Base-by-base conservation (phyloP, 2,329 filamentous ascomycete species). In the Chrysosporium queenslandicum region DNA sequence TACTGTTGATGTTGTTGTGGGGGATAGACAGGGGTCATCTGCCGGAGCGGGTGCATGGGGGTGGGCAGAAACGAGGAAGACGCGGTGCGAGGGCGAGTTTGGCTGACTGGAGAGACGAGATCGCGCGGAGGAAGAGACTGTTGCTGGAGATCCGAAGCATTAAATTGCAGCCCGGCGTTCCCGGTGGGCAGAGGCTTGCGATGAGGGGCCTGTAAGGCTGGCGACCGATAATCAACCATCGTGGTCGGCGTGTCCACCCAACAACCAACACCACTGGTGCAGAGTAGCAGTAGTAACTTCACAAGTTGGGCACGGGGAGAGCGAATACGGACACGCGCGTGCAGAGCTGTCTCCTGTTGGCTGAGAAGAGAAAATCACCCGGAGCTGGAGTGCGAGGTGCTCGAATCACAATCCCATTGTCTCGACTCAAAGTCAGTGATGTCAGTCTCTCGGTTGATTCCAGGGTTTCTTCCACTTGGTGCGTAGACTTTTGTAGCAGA, bases 161-260 rank as follows among this genome's bases (percentile, higher is more conserved):
- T 45, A 32, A 59, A 59, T 46, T 58, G 57, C 39, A 59, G 40
- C 23, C 57, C 57, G 40, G 56, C 54, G 53, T 59, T 58, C 25
- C 45, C 54, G 36, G 47, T 43, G 34, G 47, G 49, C 16, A 59
- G 34, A 34, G 54, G 54, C 36, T 59, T 59, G 32, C 57, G 57
- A 34, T 47, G 54, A 51, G 57, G 57, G 20, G 48, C 42, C 52
- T 58, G 54, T 16, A 56, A 47, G n/a, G 46, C 40, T 23, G 57
- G 57, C 16, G 56, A 56, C 20, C 56, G 56, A 30, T 59, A 59
- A 34, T 59, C 57, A 21, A 53, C 54, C 57, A 59, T 59, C 4
- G 21, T 39, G n/a, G 11, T n/a, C n/a, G n/a, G n/a, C n/a, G n/a
- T n/a, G n/a, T n/a, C n/a, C 2, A 25, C 20, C n/a, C 20, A 41